Evolutionary conservation across 2,329 filamentous ascomycete genomes (phyloP), one percentile per base, ranked within the genome.

Genomic region (Grosmannia huntii): DNA sequence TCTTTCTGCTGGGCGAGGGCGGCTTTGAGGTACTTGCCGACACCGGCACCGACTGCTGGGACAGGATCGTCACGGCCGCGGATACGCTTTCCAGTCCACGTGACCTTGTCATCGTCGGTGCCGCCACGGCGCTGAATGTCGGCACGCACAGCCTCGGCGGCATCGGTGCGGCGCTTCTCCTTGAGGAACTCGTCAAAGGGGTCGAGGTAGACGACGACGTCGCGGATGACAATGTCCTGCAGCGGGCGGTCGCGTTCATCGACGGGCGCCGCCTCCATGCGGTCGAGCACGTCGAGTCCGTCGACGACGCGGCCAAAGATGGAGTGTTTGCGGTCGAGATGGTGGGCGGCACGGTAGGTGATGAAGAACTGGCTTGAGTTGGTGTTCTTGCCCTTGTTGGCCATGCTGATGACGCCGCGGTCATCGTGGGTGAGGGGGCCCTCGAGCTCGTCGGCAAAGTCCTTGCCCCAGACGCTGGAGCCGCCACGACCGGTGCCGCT

Each of bases 381-480:
- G 25, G 92, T 97, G 68, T 96, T 92, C 68, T 96, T 96, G 60
- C 94, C 94, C 69, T 99, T 99, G 72, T 99, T 99, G 48, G 94
- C 94, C 94, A 99, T 99, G 64, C 86, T 90, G 28, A 95, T 68
- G 0, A 91, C 81, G 14, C 94, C 94, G 31, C 91, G 79, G 0
- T 79, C 74, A 67, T 90, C 86, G 66, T 99, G 94, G n/a, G 85
- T 87, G 48, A 90, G 72, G 0, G 92, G 90, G 0, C 91, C 90
- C 19, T 96, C 90, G 62, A 97, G 86, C 69, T 99, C 94, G 69
- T 99, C 94, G 57, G 86, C 79, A 67, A 99, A 99, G 61, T 90
- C 89, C 72, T 95, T 95, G 60, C 89, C 89, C 94, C 94, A 99
- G 60, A 95, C 84, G 66, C 88, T 95, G 54, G 84, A 76, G 0